Base-by-base conservation (phyloP, 2,329 filamentous ascomycete genomes). In the Mycosphaerelloides madeirae region DNA sequence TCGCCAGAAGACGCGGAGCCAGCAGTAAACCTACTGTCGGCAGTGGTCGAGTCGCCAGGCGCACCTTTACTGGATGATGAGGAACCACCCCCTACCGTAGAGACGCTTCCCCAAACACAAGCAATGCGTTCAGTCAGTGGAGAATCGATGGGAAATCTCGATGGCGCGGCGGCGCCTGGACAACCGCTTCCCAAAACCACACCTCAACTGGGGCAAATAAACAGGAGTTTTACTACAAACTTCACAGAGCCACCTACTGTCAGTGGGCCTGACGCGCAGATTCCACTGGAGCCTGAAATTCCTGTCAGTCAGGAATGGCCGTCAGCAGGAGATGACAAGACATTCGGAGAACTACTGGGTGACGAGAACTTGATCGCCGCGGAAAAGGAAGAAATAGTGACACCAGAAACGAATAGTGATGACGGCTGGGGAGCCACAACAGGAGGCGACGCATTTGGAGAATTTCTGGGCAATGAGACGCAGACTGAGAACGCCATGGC, bases 31-130 rank as follows among this genome's bases (percentile, higher is more conserved):
- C n/a, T n/a, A n/a, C n/a, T n/a, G 40, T 65, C 71, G 16, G 71
- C 71, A 16, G 56, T 71, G 18, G 63, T 67, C 15, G 71, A 74
- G 41, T 68, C 67, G 41, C 64, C 60, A 11, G 58, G 62, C 25
- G 65, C 61, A 9, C 68, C 71, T 3, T 52, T 75, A 31, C 60
- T 74, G 33, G 57, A 63, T 12, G 66, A 72, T 42, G 58, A 67
- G 12, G 65, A 67, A 38, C 49, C 50, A 12, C 43, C 52, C 16
- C 62, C 68, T 4, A 61, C 61, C 1, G 48, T 50, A 20, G 46
- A 56, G 22, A 32, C 41, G 20, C 19, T 45, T 6, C 16, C 50
- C 16, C 40, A 36, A 28, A 34, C 45, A 14, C 39, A 42, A 13
- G 31, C 42, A 13, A 44, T 46, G 48, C 42, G 44, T 13, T 43